These are phyloP conservation scores for Termitomyces bulborhizus DNA, from an alignment of 768 basidiomycete species.

Conservation along the genomic window DNA sequence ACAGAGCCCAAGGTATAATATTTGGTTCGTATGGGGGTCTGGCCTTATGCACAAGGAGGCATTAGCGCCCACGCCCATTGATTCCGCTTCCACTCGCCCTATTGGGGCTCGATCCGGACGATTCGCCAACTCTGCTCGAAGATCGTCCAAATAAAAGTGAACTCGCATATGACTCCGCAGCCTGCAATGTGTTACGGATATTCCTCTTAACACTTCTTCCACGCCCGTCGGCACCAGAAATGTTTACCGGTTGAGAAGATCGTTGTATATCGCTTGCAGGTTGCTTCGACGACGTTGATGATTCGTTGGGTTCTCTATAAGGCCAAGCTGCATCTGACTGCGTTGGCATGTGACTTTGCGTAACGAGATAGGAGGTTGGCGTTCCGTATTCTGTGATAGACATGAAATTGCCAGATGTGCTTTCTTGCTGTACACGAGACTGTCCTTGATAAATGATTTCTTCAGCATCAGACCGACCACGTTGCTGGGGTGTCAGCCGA, in stretches of 20 bases:
- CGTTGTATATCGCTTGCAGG: slow-evolving; percentile 35
- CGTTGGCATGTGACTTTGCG: neutral
- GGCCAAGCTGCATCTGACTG: slow-evolving; percentile 28
- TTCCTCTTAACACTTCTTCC: slow-evolving; percentile 61
- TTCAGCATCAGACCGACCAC: slow-evolving; percentile 4
- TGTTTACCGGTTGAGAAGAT: slow-evolving; percentile 19
- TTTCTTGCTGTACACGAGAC: slow-evolving; percentile 4
- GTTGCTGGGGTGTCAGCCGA: slow-evolving; percentile 7
- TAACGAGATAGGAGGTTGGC: neutral
- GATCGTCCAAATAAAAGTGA: slow-evolving; percentile 59
- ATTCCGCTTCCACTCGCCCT: slow-evolving; percentile 8
- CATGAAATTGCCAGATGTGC: neutral
- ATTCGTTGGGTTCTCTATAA: slow-evolving; percentile 33
- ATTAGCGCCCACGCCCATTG: slow-evolving; percentile 7
- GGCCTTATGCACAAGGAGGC: neutral
- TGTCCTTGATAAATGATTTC: slow-evolving; percentile 5
- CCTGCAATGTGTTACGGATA: slow-evolving; percentile 60
- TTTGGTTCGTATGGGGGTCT: neutral
- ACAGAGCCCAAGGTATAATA: neutral
- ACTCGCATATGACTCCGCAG: slow-evolving; percentile 65
- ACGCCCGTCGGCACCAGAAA: slow-evolving; percentile 33
- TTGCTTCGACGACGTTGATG: slow-evolving; percentile 21
- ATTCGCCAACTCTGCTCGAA: slow-evolving; percentile 17
- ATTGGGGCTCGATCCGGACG: slow-evolving; percentile 8
- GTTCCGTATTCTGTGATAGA: neutral